These are phyloP conservation scores for Lachnum nothofagi DNA, from an alignment of 2,329 filamentous ascomycete species.

Conservation along the genomic window DNA sequence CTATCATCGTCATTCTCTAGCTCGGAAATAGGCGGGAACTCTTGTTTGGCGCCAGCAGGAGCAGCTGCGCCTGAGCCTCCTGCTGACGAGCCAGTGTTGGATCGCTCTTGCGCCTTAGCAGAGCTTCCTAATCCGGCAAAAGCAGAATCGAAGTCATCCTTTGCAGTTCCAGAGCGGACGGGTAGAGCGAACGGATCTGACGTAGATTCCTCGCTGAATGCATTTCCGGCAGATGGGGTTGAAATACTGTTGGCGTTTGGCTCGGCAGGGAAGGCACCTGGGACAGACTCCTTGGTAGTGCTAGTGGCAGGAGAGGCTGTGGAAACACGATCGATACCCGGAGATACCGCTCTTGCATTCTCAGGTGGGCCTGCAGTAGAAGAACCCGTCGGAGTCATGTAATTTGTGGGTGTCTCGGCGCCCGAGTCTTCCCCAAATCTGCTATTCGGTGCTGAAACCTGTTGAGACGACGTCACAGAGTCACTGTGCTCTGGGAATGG, in stretches of 20 bases:
- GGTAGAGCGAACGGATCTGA: constrained; percentile 49
- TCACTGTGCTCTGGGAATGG: constrained; percentile 63
- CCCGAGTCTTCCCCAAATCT: constrained; percentile 49
- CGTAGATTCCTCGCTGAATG: constrained; percentile 42
- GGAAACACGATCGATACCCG: constrained; percentile 29
- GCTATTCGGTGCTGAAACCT: constrained; percentile 68
- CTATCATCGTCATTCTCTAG: constrained; percentile 79
- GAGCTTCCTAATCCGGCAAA: constrained; percentile 65
- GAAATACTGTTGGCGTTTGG: constrained; percentile 40
- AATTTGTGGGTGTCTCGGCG: constrained; percentile 36
- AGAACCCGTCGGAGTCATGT: constrained; percentile 31
- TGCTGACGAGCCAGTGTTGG: constrained; percentile 36
- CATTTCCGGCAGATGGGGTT: constrained; percentile 44
- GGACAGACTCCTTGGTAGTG: constrained; percentile 37
- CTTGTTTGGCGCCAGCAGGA: constrained; percentile 57
- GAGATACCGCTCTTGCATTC: constrained; percentile 24
- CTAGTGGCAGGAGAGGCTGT: constrained; percentile 27
- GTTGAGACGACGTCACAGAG: constrained; percentile 71
- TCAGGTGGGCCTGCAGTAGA: constrained; percentile 27
- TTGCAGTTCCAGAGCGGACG: constrained; percentile 45
- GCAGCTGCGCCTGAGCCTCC: constrained; percentile 42
- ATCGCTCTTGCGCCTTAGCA: constrained; percentile 47
- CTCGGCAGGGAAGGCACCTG: constrained; percentile 51
- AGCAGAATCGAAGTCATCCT: constrained; percentile 79
- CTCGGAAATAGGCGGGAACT: constrained; percentile 93